phyloP scores from a whole-genome alignment of 1,284 basidiomycete genomes.

The Tilletia indica region DNA sequence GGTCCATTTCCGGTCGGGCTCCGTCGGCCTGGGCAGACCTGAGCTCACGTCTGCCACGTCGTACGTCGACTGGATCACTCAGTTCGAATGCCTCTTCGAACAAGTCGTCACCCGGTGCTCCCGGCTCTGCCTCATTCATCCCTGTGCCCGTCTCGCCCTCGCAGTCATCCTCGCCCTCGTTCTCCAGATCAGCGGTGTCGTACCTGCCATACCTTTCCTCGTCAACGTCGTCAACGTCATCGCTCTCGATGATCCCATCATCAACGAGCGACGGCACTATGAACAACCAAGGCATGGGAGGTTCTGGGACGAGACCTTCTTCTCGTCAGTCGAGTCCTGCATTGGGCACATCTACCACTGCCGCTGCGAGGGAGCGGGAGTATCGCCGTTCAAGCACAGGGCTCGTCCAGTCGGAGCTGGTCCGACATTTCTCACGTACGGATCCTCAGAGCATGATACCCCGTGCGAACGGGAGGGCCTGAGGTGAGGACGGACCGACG shows the following conservation, averaged over 20 bases:
- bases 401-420: neutral
- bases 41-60: neutral
- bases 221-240: neutral
- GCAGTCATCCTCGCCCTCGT: neutral
- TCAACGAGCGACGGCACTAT: neutral
- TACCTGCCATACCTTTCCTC: neutral
- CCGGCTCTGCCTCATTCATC: neutral
- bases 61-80: neutral
- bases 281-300: too few species aligned
- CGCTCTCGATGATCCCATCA: neutral
- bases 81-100: neutral
- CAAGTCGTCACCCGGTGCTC: neutral
- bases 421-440: conserved; percentile 1
- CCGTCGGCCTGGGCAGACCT: neutral
- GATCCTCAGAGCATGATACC: conserved; percentile 12
- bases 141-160: neutral
- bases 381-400: neutral
- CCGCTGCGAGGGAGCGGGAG: neutral
- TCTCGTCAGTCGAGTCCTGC: too few species aligned
- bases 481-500: too few species aligned
- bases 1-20: neutral
- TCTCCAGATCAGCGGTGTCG: neutral
- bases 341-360: neutral
- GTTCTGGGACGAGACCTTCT: too few species aligned
- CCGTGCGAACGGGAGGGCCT: neutral